A percentile compares a stretch with the other conserved stretches of the same genome.
Evolutionary conservation across 1,284 basidiomycete genomes (phyloP).

Genomic region (Pseudozyma flocculosa): DNA sequence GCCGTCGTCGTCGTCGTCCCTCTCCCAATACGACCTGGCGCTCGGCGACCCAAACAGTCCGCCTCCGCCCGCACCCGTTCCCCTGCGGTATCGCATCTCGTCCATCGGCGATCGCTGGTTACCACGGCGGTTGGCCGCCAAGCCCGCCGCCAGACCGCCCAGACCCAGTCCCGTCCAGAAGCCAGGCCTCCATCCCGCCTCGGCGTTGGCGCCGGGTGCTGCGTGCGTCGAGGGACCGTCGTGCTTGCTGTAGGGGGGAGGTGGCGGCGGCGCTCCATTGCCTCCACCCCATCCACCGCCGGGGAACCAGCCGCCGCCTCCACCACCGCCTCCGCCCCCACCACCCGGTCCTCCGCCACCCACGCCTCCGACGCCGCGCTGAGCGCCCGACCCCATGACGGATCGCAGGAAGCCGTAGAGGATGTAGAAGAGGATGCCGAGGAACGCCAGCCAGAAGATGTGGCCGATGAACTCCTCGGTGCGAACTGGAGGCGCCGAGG

Average conservation of each 20-base stretch:
- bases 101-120: not conserved
- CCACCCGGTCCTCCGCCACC: constrained; percentile 60
- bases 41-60: not conserved
- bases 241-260: constrained; percentile 74
- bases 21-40: not conserved
- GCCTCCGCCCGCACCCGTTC: too few relatives aligned
- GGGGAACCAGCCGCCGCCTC: constrained; percentile 34
- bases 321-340: constrained; percentile 57
- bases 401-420: constrained; percentile 22
- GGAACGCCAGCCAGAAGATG: constrained; percentile 66
- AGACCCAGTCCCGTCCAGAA: constrained; percentile 45
- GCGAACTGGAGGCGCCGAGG: not conserved
- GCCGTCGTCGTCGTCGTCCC: constrained; percentile 7
- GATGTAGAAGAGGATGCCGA: constrained; percentile 54
- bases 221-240: constrained; percentile 14
- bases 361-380: constrained; percentile 36
- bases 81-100: not conserved
- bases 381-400: constrained; percentile 21
- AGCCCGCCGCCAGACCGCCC: constrained; percentile 24
- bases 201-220: not conserved
- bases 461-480: constrained; percentile 20
- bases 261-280: constrained; percentile 60
- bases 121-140: constrained; percentile 9
- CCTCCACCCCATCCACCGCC: constrained; percentile 5
- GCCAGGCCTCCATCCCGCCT: constrained; percentile 32